Evolutionary conservation across 345 rosid species (phyloP).

Genomic region (Punica granatum): DNA sequence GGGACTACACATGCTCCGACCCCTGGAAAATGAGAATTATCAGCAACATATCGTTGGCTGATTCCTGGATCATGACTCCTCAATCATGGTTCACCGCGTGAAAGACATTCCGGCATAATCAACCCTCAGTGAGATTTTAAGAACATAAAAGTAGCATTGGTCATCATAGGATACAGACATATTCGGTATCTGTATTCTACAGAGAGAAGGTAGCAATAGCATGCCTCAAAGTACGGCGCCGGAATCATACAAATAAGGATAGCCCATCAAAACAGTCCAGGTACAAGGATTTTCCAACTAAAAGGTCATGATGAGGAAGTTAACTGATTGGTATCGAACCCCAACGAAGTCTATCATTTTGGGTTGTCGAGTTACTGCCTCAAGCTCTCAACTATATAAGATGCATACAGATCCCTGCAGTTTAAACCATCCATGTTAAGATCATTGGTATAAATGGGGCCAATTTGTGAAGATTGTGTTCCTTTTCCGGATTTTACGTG

Average conservation of each 20-base stretch:
- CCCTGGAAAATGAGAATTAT: no score
- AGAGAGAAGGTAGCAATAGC: background rate
- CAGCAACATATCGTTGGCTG: no score
- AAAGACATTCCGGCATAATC: no score
- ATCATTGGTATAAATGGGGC: background rate
- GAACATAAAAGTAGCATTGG: no score
- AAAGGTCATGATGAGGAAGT: background rate
- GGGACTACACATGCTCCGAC: no score
- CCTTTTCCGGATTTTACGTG: background rate
- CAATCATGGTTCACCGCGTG: no score
- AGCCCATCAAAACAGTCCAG: background rate
- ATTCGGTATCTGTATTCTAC: no score
- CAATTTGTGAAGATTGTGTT: background rate
- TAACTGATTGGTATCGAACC: background rate
- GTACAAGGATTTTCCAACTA: background rate
- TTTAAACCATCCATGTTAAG: background rate
- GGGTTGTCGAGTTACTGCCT: slow-evolving; percentile 36
- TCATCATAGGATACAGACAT: no score
- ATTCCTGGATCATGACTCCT: no score
- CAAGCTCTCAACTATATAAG: slow-evolving; percentile 83
- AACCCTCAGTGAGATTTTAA: no score
- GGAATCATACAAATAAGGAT: background rate
- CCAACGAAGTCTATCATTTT: background rate
- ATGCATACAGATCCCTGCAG: slow-evolving; percentile 90
- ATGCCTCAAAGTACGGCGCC: background rate